Evolutionary conservation across 371 early-diverging fungal species (phyloP).

Genomic region (Mortierella sp.): DNA sequence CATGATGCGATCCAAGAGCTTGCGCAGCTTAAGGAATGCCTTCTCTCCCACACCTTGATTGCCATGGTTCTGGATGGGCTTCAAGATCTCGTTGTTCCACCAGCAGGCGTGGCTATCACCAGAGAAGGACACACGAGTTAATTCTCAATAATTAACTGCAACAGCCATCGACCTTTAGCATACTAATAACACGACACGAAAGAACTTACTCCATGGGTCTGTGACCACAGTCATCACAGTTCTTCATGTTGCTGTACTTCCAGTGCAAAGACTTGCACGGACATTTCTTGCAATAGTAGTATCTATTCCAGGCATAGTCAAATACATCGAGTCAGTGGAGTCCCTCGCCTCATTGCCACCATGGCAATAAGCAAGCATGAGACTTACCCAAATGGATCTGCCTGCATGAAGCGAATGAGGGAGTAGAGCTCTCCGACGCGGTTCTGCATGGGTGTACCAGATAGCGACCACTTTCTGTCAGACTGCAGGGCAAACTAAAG

Average conservation of each 20-base stretch:
- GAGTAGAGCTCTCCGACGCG: slow-evolving; percentile 97
- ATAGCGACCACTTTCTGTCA: slow-evolving; percentile 88
- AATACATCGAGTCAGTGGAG: not conserved
- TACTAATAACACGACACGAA: not conserved
- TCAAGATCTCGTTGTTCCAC: slow-evolving; percentile 97
- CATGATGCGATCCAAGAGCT: slow-evolving; percentile 92
- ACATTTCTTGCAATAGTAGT: slow-evolving; percentile 93
- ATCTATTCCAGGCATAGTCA: slow-evolving; percentile 54
- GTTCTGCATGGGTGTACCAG: slow-evolving; percentile 99
- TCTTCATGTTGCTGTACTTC: slow-evolving; percentile 75
- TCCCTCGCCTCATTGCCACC: not conserved
- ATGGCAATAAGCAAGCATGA: not conserved
- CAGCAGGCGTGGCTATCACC: slow-evolving; percentile 84
- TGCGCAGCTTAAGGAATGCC: slow-evolving; percentile 84
- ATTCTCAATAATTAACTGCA: not conserved
- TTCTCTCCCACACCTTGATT: slow-evolving; percentile 74
- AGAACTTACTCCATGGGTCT: slow-evolving; percentile 73
- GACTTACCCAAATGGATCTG: slow-evolving; percentile 48
- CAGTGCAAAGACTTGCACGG: slow-evolving; percentile 86
- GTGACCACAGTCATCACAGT: slow-evolving; percentile 87
- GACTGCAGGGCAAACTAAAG: slow-evolving; percentile 79
- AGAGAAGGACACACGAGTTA: slow-evolving; percentile 5
- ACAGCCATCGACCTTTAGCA: not conserved
- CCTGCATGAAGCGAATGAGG: slow-evolving; percentile 87
- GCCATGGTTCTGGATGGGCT: slow-evolving; percentile 91